These are phyloP conservation scores for Yamadazyma paraphyllophila DNA, from an alignment of 805 yeast genomes.

Conservation along the genomic window DNA sequence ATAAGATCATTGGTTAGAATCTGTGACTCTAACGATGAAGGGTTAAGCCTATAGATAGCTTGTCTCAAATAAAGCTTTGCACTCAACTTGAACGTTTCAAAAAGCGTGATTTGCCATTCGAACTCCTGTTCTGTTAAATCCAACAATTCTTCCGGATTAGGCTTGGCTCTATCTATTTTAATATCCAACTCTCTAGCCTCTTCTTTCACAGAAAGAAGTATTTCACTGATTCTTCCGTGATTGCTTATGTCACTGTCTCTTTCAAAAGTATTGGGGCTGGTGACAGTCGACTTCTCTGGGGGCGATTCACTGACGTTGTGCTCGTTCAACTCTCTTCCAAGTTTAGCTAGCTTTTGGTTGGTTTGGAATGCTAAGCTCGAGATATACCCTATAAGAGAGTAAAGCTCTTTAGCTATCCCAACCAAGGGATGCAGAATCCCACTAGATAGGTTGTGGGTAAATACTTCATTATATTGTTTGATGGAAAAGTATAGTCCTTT, in stretches of 20 bases:
- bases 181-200: constrained; percentile 43
- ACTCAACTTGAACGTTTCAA: constrained; percentile 68
- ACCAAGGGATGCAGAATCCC: constrained; percentile 64
- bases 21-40: constrained; percentile 64
- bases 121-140: constrained; percentile 46
- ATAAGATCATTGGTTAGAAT: constrained; percentile 52
- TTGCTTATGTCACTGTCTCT: constrained; percentile 18
- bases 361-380: constrained; percentile 57
- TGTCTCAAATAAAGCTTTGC: constrained; percentile 68
- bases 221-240: constrained; percentile 20
- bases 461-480: constrained; percentile 55
- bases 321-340: constrained; percentile 10
- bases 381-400: constrained; percentile 65
- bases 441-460: constrained; percentile 33
- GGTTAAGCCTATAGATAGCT: constrained; percentile 57
- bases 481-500: constrained; percentile 66
- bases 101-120: constrained; percentile 65
- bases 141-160: constrained; percentile 48
- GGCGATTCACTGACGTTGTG: constrained; percentile 16
- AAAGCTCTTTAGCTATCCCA: constrained; percentile 71
- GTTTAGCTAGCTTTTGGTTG: constrained; percentile 25
- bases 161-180: constrained; percentile 49
- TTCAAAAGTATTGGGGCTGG: constrained; percentile 1
- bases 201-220: constrained; percentile 26
- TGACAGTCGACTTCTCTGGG: neutral